These are phyloP conservation scores for Wallacemonas sp. DNA, from an alignment of 208 protist species.

Conservation along the genomic window DNA sequence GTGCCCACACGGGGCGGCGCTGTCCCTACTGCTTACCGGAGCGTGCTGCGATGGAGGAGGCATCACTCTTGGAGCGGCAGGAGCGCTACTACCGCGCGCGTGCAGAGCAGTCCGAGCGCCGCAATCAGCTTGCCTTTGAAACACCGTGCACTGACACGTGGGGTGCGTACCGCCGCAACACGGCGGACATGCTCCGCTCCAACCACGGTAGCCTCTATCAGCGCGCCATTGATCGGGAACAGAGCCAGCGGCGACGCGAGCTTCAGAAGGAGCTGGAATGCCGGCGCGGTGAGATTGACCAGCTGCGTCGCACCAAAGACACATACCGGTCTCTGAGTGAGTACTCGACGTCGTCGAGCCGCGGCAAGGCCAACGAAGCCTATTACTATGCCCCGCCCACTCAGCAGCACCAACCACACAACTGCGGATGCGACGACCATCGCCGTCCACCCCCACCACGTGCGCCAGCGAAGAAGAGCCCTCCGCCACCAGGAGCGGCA, in stretches of 20 bases:
- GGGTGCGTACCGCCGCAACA: conserved; percentile 44
- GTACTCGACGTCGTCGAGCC: conserved; percentile 12
- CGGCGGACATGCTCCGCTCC: conserved; percentile 66
- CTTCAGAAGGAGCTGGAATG: conserved; percentile 68
- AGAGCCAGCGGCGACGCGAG: conserved; percentile 47
- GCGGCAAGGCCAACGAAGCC: not conserved
- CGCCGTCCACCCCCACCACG: not conserved
- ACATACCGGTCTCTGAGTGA: conserved; percentile 1
- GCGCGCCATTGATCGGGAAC: conserved; percentile 47
- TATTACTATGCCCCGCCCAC: conserved; percentile 4
- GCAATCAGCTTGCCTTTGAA: conserved; percentile 19
- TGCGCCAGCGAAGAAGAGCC: conserved; percentile 1
- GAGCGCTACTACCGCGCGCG: conserved; percentile 44
- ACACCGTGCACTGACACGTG: conserved; percentile 7
- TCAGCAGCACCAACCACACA: no score
- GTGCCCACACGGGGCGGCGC: conserved; percentile 16
- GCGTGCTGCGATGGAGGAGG: conserved; percentile 54
- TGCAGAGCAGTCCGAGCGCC: conserved; percentile 30
- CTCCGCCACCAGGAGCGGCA: not conserved
- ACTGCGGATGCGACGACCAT: not conserved
- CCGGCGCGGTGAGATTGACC: conserved; percentile 43
- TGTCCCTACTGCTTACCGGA: conserved; percentile 71
- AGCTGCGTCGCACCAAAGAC: conserved; percentile 15
- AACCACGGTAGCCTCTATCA: conserved; percentile 48
- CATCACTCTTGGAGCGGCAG: conserved; percentile 50